Evolutionary conservation across 495 filamentous ascomycete species (phyloP), one percentile per base, ranked within the genome.

Genomic region (Xylaria palmicola): DNA sequence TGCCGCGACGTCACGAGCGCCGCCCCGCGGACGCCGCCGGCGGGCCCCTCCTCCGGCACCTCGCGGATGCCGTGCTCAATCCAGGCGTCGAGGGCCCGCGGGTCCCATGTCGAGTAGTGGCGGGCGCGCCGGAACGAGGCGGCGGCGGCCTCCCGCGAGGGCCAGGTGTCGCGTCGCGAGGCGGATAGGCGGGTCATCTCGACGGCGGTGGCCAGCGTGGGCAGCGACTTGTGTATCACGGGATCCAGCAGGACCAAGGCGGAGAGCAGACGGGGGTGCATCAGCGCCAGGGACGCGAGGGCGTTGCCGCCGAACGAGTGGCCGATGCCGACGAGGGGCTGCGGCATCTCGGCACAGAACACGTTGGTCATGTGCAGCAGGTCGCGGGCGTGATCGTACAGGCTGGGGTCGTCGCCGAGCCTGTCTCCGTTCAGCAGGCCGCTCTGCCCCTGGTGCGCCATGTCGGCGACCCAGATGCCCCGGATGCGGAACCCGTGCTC

Each of bases 321-420:
- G 22, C 92, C 92, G 3, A 97, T 75, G 29, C 92, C 92, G 45
- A 96, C 77, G 15, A 96, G 76, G 2, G 92, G 92, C 13, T 89
- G 86, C 4, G 88, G 85, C 89, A 96, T 93, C 58, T 90, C 74
- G 7, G 79, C 72, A 24, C 90, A 88, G 72, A 94, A 91, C 49
- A 81, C 75, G 73, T 95, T 96, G 73, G 94, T 79, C 69, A 94
- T 82, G 62, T 89, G 83, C 15, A 93, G 81, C 6, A 96, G 81
- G 70, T 97, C 92, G 48, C 93, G 82, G n/a, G 89, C 73, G 70
- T 94, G 85, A 72, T 97, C 93, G 37, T 83, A 79, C 92, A 93
- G 96, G 66, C 80, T 83, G 17, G 89, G 89, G 68, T 94, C 90
- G 70, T 93, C 88, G 20, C 90, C 91, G 3, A 93, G 77, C 4